A percentile compares a stretch with the other conserved stretches of the same genome.
phyloP scores from a whole-genome alignment of 2,329 filamentous ascomycete species.

The Pseudovirgaria hyperparasitica region DNA sequence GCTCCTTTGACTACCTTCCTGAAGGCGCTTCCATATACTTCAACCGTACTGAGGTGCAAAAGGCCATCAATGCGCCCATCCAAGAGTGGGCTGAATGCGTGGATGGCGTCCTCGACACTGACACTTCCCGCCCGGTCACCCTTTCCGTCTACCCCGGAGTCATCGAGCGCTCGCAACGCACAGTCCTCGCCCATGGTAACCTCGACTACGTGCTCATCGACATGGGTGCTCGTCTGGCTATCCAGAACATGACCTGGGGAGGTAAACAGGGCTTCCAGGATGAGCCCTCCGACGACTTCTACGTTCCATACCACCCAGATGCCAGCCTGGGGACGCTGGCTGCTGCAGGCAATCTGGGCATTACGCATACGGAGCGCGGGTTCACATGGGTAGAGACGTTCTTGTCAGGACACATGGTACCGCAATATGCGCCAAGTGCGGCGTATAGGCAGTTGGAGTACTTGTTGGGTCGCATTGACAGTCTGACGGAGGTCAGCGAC shows the following conservation, averaged over 20 bases:
- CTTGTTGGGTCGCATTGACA: constrained; percentile 55
- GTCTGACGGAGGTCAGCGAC: constrained; percentile 28
- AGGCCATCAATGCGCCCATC: constrained; percentile 51
- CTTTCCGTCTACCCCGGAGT: constrained; percentile 53
- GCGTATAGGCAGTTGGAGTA: constrained; percentile 64
- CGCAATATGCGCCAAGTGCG: constrained; percentile 54
- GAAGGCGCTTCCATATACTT: constrained; percentile 53
- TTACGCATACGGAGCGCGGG: constrained; percentile 59
- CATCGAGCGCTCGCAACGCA: constrained; percentile 57
- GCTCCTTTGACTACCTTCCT: constrained; percentile 51
- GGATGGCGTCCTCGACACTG: constrained; percentile 33
- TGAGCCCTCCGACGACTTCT: constrained; percentile 49
- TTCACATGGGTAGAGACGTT: constrained; percentile 57
- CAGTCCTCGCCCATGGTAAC: constrained; percentile 60
- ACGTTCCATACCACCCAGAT: constrained; percentile 50
- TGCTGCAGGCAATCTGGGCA: constrained; percentile 56
- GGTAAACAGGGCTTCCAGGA: constrained; percentile 57
- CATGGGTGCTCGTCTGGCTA: constrained; percentile 57
- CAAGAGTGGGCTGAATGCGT: constrained; percentile 47
- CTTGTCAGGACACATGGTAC: constrained; percentile 53
- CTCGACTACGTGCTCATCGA: constrained; percentile 55
- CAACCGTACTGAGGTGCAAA: constrained; percentile 56
- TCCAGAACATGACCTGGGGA: constrained; percentile 75
- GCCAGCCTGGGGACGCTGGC: constrained; percentile 36
- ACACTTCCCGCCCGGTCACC: constrained; percentile 42